These are phyloP conservation scores for Fraxinus paxiana DNA, from an alignment of 305 asterid genomes.

Conservation along the genomic window DNA sequence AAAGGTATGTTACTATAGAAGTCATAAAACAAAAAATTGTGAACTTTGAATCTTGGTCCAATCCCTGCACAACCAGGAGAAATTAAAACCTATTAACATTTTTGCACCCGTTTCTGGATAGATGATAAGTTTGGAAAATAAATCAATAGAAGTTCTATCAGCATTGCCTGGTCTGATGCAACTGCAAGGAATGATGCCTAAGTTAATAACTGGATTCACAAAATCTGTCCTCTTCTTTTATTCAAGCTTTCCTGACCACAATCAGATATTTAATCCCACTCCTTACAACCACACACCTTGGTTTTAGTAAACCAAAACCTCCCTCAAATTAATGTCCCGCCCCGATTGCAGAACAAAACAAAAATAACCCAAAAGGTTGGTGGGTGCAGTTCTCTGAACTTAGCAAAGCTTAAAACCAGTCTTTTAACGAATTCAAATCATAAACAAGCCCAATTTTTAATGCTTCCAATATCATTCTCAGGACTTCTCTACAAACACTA, in stretches of 20 bases:
- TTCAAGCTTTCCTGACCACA: background rate
- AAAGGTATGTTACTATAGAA: background rate
- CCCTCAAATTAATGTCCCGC: background rate
- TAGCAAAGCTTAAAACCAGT: background rate
- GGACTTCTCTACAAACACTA: background rate
- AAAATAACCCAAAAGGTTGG: background rate
- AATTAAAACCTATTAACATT: background rate
- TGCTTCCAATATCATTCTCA: background rate
- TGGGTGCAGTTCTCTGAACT: background rate
- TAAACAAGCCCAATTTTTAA: conserved; percentile 2
- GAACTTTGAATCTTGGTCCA: conserved; percentile 1
- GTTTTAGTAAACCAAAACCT: conserved; percentile 4
- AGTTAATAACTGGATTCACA: conserved; percentile 3
- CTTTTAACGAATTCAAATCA: conserved; percentile 9
- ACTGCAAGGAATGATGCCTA: background rate
- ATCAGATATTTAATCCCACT: conserved; percentile 4
- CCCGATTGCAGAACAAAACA: background rate
- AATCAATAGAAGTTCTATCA: background rate
- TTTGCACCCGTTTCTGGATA: conserved; percentile 1
- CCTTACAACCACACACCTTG: conserved; percentile 14
- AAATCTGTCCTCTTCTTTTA: background rate
- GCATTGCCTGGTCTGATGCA: background rate
- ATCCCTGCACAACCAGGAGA: background rate
- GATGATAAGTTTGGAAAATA: background rate
- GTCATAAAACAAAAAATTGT: background rate